These are phyloP conservation scores for Santalum album DNA, from an alignment of 164 flowering plant species.

Conservation along the genomic window DNA sequence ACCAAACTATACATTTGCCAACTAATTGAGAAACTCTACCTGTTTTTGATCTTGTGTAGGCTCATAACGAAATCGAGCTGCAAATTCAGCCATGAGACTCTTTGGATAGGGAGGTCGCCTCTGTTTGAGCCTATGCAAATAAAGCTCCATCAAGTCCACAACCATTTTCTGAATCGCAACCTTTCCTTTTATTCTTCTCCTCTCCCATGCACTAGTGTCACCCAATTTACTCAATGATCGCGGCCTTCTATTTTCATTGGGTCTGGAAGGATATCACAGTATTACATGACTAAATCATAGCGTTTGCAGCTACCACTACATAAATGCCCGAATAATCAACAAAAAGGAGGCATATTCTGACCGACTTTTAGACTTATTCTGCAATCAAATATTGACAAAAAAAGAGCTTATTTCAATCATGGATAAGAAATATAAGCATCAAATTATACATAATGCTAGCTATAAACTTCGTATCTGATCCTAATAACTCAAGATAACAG, in stretches of 20 bases:
- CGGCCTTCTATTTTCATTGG: slow-evolving; percentile 76
- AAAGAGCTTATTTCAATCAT: too few relatives aligned
- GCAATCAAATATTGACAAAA: too few relatives aligned
- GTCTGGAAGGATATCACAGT: slow-evolving; percentile 38
- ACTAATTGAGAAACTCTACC: slow-evolving; percentile 23
- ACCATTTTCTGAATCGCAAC: slow-evolving; percentile 96
- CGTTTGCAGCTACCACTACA: too few relatives aligned
- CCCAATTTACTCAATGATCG: slow-evolving; percentile 70
- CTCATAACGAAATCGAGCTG: slow-evolving; percentile 66
- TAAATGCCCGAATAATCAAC: too few relatives aligned
- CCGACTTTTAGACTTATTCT: too few relatives aligned
- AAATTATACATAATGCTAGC: too few relatives aligned
- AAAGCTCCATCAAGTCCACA: slow-evolving; percentile 94
- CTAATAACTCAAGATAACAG: too few relatives aligned
- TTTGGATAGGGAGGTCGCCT: slow-evolving; percentile 80
- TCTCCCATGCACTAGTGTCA: slow-evolving; percentile 86
- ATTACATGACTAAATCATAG: not conserved
- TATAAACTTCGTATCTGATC: too few relatives aligned
- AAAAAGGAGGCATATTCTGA: too few relatives aligned
- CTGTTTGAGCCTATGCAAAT: slow-evolving; percentile 80
- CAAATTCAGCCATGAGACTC: slow-evolving; percentile 47
- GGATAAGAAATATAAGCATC: too few relatives aligned
- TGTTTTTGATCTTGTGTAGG: slow-evolving; percentile 93
- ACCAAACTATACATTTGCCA: not conserved
- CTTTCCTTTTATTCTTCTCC: slow-evolving; percentile 81